Base-by-base conservation (phyloP, 352 stramenopile genomes). In the Phytophthora pinifolia region DNA sequence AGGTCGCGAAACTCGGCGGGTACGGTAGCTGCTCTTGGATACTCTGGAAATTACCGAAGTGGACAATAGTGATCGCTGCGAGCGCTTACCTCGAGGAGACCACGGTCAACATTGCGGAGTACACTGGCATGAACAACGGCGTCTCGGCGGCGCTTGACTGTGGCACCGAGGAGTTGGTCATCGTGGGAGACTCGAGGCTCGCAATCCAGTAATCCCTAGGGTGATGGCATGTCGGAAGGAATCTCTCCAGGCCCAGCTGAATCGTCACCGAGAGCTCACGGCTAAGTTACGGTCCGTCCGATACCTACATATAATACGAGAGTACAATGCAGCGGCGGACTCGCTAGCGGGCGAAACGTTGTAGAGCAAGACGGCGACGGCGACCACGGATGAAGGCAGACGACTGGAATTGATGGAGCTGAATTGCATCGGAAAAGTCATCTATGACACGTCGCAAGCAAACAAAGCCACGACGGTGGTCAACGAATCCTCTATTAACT, bases 191-290 rank as follows among this genome's bases (percentile, higher is more conserved):
- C 25, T 46, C 39, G n/a, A 42, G 50, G 27, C 43, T 54, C 29
- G 52, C 43, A 33, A 55, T 48, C 30, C 53, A 54, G 15, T 36
- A 49, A 35, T 47, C 30, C 14, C 12, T 49, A 53, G 29, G 27
- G 53, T 61, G 29, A 54, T 57, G 12, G 46, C 35, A 29, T 54
- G 46, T 7, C 18, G 22, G 22, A 54, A 54, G 12, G 46, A 54
- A n/a, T 45, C 46, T 6, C 34, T 54, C 0, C 45, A 45, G 46
- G 18, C 25, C 2, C 10, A 25, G 18, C 22, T 54, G 6, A 54
- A 54, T 12, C 20, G 4, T 2, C 46, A 54, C 17, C 8, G 15
- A 17, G 29, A 47, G 12, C 12, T 56, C 10, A 33, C 29, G 3
- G 3, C n/a, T n/a, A n/a, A n/a, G n/a, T n/a, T n/a, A n/a, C n/a